Evolutionary conservation across 495 filamentous ascomycete species (phyloP).

Genomic region (Zalerion maritima): DNA sequence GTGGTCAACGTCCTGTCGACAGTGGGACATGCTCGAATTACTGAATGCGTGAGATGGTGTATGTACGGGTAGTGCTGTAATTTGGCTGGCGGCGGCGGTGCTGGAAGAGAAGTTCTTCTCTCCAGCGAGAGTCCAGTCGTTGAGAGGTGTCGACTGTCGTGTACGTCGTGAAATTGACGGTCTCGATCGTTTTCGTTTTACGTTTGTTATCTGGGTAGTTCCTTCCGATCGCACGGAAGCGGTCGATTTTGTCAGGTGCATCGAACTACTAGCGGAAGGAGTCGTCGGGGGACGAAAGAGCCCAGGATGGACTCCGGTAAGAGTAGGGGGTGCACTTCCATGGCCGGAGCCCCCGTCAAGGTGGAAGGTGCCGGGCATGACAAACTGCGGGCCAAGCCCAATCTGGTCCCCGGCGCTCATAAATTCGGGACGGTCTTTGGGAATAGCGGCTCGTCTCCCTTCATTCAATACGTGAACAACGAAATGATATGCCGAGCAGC

Average conservation of each 20-base stretch:
- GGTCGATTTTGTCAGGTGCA: constrained; percentile 41
- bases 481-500: no score
- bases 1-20: constrained; percentile 9
- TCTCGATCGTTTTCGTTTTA: constrained; percentile 25
- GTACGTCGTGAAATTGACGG: constrained; percentile 12
- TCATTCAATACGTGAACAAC: no score
- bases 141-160: constrained; percentile 17
- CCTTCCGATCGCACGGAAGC: constrained; percentile 32
- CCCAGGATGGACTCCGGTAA: constrained; percentile 39
- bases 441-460: no score
- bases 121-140: constrained; percentile 12
- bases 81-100: no score
- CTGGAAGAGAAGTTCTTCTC: constrained; percentile 8
- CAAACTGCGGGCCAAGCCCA: constrained; percentile 29
- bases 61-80: no score
- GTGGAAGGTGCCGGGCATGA: constrained; percentile 36
- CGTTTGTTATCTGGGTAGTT: constrained; percentile 9
- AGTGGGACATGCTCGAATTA: no score
- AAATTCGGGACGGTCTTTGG: no score
- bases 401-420: no score
- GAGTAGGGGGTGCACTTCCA: no score
- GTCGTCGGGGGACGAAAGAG: constrained; percentile 60
- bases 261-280: constrained; percentile 43
- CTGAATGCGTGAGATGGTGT: no score
- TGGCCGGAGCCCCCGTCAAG: constrained; percentile 23